A percentile compares a stretch with the other conserved stretches of the same genome.
Conservation (phyloP, 495 filamentous ascomycete genomes). For the Haplographium delicatum region DNA sequence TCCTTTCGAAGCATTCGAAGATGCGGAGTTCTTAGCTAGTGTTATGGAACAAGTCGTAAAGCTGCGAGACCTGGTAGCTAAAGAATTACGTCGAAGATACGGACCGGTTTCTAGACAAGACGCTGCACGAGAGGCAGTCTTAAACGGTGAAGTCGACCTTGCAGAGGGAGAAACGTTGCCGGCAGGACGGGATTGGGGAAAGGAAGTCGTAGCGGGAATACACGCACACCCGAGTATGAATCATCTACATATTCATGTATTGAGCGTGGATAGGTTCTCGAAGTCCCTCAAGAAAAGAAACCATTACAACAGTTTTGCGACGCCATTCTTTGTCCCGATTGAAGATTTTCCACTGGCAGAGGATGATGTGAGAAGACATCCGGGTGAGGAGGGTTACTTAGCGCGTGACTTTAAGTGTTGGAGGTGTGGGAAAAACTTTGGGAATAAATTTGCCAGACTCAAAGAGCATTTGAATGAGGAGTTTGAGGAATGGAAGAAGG, state of each 20-base stretch:
- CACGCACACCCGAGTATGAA: constrained; percentile 90
- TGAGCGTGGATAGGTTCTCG: constrained; percentile 68
- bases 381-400: constrained; percentile 51
- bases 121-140: constrained; percentile 45
- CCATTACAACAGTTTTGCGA: constrained; percentile 91
- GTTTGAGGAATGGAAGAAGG: constrained; percentile 73
- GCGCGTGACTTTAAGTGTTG: constrained; percentile 68
- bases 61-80: constrained; percentile 59
- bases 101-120: constrained; percentile 61
- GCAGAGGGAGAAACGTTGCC: constrained; percentile 46
- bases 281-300: constrained; percentile 69
- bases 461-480: constrained; percentile 79
- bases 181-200: constrained; percentile 67
- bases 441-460: constrained; percentile 62
- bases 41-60: constrained; percentile 55
- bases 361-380: constrained; percentile 55
- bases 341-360: constrained; percentile 70
- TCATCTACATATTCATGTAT: constrained; percentile 85
- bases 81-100: constrained; percentile 68
- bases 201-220: constrained; percentile 71
- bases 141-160: constrained; percentile 48
- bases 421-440: constrained; percentile 75
- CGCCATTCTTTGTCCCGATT: constrained; percentile 78
- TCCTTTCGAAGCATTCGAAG: constrained; percentile 73
- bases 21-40: constrained; percentile 62